Base-by-base conservation (phyloP, 768 basidiomycete genomes). In the Mrakia hoshinonis region DNA sequence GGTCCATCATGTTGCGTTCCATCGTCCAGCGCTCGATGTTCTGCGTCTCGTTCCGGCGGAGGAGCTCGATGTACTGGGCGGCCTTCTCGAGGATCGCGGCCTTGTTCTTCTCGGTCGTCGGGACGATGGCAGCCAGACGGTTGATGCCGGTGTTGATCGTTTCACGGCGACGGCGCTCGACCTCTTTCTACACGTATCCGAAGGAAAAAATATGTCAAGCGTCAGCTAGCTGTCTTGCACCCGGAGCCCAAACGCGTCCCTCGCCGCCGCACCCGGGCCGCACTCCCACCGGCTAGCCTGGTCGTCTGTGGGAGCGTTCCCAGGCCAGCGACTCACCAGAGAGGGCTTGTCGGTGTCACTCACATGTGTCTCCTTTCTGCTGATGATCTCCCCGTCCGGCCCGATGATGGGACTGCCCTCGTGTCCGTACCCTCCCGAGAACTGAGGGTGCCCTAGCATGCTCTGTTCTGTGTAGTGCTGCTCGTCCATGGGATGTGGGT, bases 121-220 rank as follows among this genome's bases (percentile, higher is more conserved):
- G 49, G 62, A 65, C 49, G 29, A 58, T 38, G 31, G 87, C 85
- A 0, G 89, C 89, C 20, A 98, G 87, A 75, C 90, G 89, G 77
- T 90, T 92, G 81, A 99, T 96, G 0, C 94, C 94, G 74, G 94
- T 90, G 80, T 95, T 96, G 81, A 99, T 97, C 75, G 92, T 92
- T 22, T 93, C 93, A 60, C 95, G 84, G 67, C 95, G 88, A 47
- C 92, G 86, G 67, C 95, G 89, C 79, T 99, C 95, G 15, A 98
- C 93, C 81, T 97, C 93, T 91, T 97, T 97, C 94, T 97, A 81
- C 65, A n/a, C n/a, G n/a, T n/a, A n/a, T n/a, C n/a, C n/a, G n/a
- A n/a, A n/a, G n/a, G n/a, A n/a, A n/a, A n/a, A n/a, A n/a, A n/a
- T n/a, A n/a, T n/a, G n/a, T n/a, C n/a, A n/a, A n/a, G n/a, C n/a